These are phyloP conservation scores for Ceratocystis ficicola DNA, from an alignment of 2,329 filamentous ascomycete species.

Conservation along the genomic window DNA sequence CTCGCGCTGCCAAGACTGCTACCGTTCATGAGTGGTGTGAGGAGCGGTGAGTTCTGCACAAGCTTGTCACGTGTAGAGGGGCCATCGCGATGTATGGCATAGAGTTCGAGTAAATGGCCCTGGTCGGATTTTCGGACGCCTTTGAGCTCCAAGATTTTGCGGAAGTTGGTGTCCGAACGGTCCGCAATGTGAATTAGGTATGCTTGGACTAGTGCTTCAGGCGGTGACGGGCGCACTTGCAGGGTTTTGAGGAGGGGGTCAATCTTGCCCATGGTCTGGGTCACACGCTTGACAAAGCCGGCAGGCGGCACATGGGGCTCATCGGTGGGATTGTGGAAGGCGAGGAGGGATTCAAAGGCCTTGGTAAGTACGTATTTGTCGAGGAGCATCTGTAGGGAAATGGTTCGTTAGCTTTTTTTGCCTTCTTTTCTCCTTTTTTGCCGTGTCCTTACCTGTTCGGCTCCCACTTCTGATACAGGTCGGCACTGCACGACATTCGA, in stretches of 20 bases:
- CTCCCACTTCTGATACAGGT: slow-evolving; percentile 84
- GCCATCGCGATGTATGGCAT: slow-evolving; percentile 66
- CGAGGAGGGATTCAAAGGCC: slow-evolving; percentile 59
- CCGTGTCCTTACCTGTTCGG: slow-evolving; percentile 57
- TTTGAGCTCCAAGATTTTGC: slow-evolving; percentile 90
- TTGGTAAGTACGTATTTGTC: slow-evolving; percentile 88
- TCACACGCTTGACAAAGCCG: slow-evolving; percentile 76
- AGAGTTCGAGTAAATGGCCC: slow-evolving; percentile 70
- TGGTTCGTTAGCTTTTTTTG: slow-evolving; percentile 25
- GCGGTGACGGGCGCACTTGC: slow-evolving; percentile 80
- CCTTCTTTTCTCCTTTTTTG: neutral
- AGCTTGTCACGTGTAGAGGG: slow-evolving; percentile 54
- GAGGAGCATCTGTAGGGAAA: slow-evolving; percentile 61
- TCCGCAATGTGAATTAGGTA: slow-evolving; percentile 96
- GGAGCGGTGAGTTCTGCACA: slow-evolving; percentile 54
- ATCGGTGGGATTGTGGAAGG: slow-evolving; percentile 37
- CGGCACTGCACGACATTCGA: slow-evolving; percentile 75
- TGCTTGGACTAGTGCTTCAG: slow-evolving; percentile 88
- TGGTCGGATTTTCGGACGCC: slow-evolving; percentile 80
- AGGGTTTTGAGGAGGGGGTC: slow-evolving; percentile 92
- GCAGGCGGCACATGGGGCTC: slow-evolving; percentile 33
- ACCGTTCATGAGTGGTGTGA: slow-evolving; percentile 51
- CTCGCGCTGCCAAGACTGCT: slow-evolving; percentile 27
- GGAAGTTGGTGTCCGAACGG: slow-evolving; percentile 86
- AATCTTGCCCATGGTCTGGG: slow-evolving; percentile 69